Conservation (phyloP, 2,329 filamentous ascomycete species). For the Alternaria sp. region DNA sequence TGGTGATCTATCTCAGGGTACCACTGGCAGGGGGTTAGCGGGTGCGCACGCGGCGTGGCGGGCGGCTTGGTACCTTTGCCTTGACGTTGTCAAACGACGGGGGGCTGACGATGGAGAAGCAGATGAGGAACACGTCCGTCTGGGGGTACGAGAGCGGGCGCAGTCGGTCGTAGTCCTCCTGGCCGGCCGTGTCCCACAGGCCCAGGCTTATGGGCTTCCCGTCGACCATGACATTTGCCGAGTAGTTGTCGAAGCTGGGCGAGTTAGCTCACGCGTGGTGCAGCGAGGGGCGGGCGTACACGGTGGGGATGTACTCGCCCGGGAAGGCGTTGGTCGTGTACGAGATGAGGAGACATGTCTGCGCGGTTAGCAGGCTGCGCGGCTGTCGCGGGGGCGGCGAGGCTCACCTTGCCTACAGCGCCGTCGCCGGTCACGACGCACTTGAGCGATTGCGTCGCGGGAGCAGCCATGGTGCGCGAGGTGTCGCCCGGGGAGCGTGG, state of each 20-base stretch:
- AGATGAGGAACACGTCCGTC: constrained; percentile 97
- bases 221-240: constrained; percentile 98
- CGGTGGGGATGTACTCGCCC: constrained; percentile 99
- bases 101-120: constrained; percentile 97
- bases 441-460: constrained; percentile 90
- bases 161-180: constrained; percentile 97
- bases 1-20: constrained; percentile 97
- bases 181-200: constrained; percentile 97
- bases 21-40: constrained; percentile 67
- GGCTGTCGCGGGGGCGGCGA: constrained; percentile 22
- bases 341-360: constrained; percentile 99
- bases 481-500: constrained; percentile 33
- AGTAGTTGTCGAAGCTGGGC: constrained; percentile 94
- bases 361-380: constrained; percentile 34
- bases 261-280: constrained; percentile 29
- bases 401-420: constrained; percentile 93
- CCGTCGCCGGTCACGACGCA: constrained; percentile 99
- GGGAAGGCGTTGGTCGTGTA: constrained; percentile 99
- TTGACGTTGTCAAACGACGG: constrained; percentile 99
- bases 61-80: constrained; percentile 74
- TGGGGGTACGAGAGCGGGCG: constrained; percentile 96
- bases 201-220: constrained; percentile 96
- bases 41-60: not conserved
- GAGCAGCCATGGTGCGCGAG: constrained; percentile 69
- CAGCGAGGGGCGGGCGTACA: constrained; percentile 63